Percentiles rank a stretch among this genome's conserved stretches.
These are phyloP conservation scores for Epithemia pelagica DNA, from an alignment of 108 stramenopile genomes.

Conservation along the genomic window DNA sequence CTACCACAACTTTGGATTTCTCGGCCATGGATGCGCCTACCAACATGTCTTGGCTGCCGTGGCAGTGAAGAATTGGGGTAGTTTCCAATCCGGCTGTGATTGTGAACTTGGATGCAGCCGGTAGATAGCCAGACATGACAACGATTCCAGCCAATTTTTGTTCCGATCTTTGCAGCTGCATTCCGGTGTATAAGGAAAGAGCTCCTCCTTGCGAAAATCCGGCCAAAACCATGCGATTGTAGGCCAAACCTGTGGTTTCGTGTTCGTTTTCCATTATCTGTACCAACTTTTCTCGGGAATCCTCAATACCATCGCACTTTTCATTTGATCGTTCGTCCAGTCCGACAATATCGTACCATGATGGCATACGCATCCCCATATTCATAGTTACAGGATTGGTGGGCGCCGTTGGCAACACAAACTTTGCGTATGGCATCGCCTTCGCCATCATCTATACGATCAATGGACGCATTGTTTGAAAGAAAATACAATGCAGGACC, in stretches of 20 bases:
- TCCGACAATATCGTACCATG: conserved; percentile 90
- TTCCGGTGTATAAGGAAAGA: conserved; percentile 74
- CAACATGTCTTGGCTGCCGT: conserved; percentile 83
- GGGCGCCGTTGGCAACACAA: conserved; percentile 91
- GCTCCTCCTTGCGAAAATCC: conserved; percentile 95
- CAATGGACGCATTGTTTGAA: neutral
- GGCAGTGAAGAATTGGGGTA: conserved; percentile 82
- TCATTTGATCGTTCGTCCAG: conserved; percentile 86
- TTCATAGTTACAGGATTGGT: conserved; percentile 89
- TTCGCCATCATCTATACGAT: conserved; percentile 37
- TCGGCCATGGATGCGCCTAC: conserved; percentile 65
- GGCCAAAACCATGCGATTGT: conserved; percentile 83
- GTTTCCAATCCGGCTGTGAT: conserved; percentile 42
- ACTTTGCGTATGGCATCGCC: conserved; percentile 69
- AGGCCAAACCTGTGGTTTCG: conserved; percentile 60
- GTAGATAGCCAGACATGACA: conserved; percentile 82
- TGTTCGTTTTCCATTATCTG: conserved; percentile 62
- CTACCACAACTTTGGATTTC: conserved; percentile 51
- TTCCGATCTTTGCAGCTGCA: conserved; percentile 60
- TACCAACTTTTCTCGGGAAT: conserved; percentile 35
- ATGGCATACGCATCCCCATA: conserved; percentile 83
- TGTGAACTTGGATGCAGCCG: conserved; percentile 60
- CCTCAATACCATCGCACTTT: conserved; percentile 77
- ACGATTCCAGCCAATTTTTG: conserved; percentile 75
- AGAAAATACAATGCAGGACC: neutral